Evolutionary conservation across 306 rosid species (phyloP), one percentile per base, ranked within the genome.

Genomic region (Cucurbita argyrosperma): DNA sequence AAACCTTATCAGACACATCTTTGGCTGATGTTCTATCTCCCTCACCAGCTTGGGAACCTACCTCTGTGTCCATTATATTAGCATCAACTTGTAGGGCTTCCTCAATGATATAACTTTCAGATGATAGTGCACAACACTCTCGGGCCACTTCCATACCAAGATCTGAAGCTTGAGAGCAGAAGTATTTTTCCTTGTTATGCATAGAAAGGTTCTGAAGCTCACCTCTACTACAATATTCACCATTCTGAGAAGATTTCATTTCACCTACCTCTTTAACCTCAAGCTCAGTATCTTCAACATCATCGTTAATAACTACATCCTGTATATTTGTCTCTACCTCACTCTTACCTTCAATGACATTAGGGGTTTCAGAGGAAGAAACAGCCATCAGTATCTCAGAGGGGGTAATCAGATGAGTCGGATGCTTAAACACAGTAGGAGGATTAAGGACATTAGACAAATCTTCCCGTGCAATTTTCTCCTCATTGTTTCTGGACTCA

Each of bases 161-260:
- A 89, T 91, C 97, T 13, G 99, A 91, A 9, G 96, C 96, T 80
- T 95, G 99, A 26, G 99, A 91, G 85, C 96, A 89, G 80, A 91
- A 95, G 61, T 67, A 78, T 76, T 87, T 91, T 74, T 89, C 97
- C 79, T 81, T 95, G 71, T 75, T 77, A 60, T 87, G 96, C 37
- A 84, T 77, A 74, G 85, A 64, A 42, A 43, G 77, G 69, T 75
- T 86, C 79, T 85, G 89, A 45, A 85, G 78, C 79, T 84, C 86
- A 68, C 85, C 87, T 66, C 79, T 94, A 57, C 74, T 74, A 39
- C 83, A 82, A 80, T 79, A 85, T 70, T 88, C 96, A 74, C 83
- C 83, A 40, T 57, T 85, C 75, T 85, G 93, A 80, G 78, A 77
- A 83, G 91, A 77, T 77, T 85, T 81, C 71, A 85, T 71, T 85